These are phyloP conservation scores for Suhomyces coccinellae DNA, from an alignment of 1,139 yeast species.

Conservation along the genomic window DNA sequence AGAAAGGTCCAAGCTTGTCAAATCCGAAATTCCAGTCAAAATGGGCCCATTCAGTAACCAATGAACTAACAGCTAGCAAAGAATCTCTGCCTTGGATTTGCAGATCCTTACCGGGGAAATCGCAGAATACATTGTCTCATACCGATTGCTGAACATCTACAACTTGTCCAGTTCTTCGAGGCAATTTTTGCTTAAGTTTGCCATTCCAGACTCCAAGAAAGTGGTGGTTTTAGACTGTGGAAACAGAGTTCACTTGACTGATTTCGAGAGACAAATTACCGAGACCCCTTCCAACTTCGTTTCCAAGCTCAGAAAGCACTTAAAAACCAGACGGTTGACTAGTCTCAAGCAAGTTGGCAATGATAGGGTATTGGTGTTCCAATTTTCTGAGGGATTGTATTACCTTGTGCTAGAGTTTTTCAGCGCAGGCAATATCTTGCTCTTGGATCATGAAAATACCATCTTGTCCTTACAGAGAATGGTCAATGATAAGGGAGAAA, in stretches of 20 bases:
- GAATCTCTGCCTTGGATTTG: conserved; percentile 82
- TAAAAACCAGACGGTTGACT: conserved; percentile 77
- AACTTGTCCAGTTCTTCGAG: conserved; percentile 72
- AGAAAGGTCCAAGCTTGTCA: too few species aligned
- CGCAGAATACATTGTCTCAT: conserved; percentile 53
- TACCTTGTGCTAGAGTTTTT: conserved; percentile 86
- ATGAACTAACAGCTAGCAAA: conserved; percentile 51
- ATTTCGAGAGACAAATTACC: conserved; percentile 76
- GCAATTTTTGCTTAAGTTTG: conserved; percentile 78
- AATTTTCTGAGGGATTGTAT: conserved; percentile 77
- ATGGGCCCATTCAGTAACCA: not conserved
- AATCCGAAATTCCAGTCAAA: not conserved
- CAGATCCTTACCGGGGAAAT: conserved; percentile 72
- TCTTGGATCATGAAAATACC: conserved; percentile 66
- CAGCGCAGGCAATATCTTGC: conserved; percentile 88
- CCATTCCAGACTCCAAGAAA: conserved; percentile 79
- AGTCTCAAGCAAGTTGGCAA: conserved; percentile 70
- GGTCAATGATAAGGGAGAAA: conserved; percentile 69
- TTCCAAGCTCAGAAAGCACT: conserved; percentile 79
- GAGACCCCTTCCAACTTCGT: conserved; percentile 85
- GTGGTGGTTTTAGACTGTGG: conserved; percentile 84
- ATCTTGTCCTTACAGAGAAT: conserved; percentile 76
- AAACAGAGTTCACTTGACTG: conserved; percentile 74
- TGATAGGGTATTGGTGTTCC: conserved; percentile 77
- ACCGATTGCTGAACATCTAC: conserved; percentile 82